Conservation (phyloP, 2,329 filamentous ascomycete species). For the Lasiodiplodia sp. region DNA sequence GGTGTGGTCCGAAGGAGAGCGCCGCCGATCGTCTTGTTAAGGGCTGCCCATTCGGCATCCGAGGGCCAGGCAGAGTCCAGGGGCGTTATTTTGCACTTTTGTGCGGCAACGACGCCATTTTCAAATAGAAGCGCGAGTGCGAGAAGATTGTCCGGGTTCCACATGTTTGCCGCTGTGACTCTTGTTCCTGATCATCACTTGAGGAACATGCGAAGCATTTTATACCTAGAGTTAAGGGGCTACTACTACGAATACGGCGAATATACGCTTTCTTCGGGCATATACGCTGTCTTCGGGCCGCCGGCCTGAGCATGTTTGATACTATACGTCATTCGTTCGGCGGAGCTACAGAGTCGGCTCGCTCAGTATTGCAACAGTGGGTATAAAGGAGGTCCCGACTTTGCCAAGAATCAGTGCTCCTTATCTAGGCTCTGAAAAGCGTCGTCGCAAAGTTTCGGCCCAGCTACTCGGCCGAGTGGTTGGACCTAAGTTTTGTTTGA, state of each 20-base stretch:
- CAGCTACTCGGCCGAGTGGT: no score
- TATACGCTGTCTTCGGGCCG: no score
- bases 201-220: neutral
- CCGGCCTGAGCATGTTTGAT: no score
- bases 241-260: no score
- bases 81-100: conserved; percentile 57
- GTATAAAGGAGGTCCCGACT: no score
- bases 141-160: neutral
- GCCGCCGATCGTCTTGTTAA: conserved; percentile 57
- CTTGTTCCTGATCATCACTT: neutral
- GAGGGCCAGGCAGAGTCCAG: conserved; percentile 58
- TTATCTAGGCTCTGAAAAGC: no score
- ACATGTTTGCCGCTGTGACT: neutral
- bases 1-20: conserved; percentile 53
- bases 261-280: no score
- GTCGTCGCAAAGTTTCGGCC: no score
- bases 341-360: no score
- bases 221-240: neutral
- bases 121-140: neutral
- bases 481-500: neutral
- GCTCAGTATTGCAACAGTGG: no score
- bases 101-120: neutral
- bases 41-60: conserved; percentile 51
- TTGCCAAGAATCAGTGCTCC: no score
- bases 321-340: no score